Conservation (phyloP, 441 rosid species). For the Erodium moschatum region DNA sequence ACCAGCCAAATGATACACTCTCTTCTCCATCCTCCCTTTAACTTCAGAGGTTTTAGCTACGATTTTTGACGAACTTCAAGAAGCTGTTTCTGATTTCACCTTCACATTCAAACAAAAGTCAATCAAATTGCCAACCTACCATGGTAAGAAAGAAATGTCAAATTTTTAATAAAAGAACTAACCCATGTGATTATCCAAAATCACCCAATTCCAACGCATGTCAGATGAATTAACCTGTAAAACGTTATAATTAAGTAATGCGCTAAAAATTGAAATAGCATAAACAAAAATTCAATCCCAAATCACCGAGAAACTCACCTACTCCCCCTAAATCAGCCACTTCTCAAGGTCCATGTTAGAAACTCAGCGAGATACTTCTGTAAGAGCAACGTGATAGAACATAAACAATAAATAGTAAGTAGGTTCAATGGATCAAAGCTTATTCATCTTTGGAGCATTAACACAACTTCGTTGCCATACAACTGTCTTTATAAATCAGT, state of each 20-base stretch:
- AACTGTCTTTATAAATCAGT: too few species aligned
- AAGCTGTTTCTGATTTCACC: slow-evolving; percentile 35
- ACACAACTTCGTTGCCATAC: too few species aligned
- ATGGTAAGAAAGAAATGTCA: not conserved
- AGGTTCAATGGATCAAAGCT: too few species aligned
- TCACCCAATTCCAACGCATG: slow-evolving; percentile 15
- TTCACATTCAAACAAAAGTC: slow-evolving; percentile 22
- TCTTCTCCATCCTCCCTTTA: slow-evolving; percentile 50
- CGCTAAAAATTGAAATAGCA: slow-evolving; percentile 12
- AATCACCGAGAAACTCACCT: not conserved
- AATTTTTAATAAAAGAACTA: too few species aligned
- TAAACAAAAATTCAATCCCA: not conserved
- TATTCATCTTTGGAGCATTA: too few species aligned
- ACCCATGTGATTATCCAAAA: not conserved
- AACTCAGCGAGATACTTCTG: too few species aligned
- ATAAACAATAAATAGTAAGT: too few species aligned
- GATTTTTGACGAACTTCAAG: slow-evolving; percentile 43
- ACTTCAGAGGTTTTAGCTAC: slow-evolving; percentile 27
- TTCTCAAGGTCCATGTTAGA: too few species aligned
- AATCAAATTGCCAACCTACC: not conserved
- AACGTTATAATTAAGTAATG: slow-evolving; percentile 16
- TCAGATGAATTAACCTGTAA: slow-evolving; percentile 15
- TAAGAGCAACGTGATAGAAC: too few species aligned
- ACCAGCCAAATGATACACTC: slow-evolving; percentile 64
- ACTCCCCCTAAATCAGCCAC: too few species aligned